Evolutionary conservation across 768 basidiomycete genomes (phyloP).

Genomic region (Tephrocybe sp.): DNA sequence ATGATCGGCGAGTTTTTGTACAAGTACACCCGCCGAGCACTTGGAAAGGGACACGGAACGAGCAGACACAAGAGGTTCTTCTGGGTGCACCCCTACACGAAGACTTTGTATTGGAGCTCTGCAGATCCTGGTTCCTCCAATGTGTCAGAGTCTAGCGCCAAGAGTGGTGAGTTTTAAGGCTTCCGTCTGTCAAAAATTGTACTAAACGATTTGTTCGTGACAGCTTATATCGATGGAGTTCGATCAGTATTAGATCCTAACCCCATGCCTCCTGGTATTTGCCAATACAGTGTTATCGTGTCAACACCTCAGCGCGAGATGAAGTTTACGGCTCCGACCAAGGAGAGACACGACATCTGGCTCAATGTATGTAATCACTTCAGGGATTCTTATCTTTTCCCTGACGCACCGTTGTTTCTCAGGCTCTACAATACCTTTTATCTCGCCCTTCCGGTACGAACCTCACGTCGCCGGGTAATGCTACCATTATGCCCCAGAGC

Average conservation of each 20-base stretch:
- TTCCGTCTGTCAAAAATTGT: constrained; percentile 3
- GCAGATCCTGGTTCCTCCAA: constrained; percentile 89
- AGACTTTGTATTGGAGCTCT: constrained; percentile 96
- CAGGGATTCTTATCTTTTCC: constrained; percentile 7
- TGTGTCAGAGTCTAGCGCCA: constrained; percentile 90
- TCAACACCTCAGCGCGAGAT: constrained; percentile 94
- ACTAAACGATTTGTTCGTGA: constrained; percentile 13
- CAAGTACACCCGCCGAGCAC: constrained; percentile 90
- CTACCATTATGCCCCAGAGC: constrained; percentile 41
- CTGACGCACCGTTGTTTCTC: constrained; percentile 9
- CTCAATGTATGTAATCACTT: constrained; percentile 60
- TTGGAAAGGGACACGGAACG: constrained; percentile 91
- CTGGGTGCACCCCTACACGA: constrained; percentile 99
- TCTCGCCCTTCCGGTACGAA: constrained; percentile 59
- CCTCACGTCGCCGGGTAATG: constrained; percentile 39
- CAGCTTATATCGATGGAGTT: constrained; percentile 93
- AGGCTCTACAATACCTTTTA: constrained; percentile 92
- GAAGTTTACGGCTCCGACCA: constrained; percentile 96
- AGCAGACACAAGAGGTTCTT: constrained; percentile 94
- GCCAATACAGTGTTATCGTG: constrained; percentile 91
- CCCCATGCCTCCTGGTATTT: constrained; percentile 91
- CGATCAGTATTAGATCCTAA: constrained; percentile 92
- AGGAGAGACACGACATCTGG: constrained; percentile 98
- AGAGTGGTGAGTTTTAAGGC: constrained; percentile 76
- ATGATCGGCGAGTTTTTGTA: constrained; percentile 99